phyloP scores from a whole-genome alignment of 2,329 filamentous ascomycete species.

The Botrytis paeoniae region DNA sequence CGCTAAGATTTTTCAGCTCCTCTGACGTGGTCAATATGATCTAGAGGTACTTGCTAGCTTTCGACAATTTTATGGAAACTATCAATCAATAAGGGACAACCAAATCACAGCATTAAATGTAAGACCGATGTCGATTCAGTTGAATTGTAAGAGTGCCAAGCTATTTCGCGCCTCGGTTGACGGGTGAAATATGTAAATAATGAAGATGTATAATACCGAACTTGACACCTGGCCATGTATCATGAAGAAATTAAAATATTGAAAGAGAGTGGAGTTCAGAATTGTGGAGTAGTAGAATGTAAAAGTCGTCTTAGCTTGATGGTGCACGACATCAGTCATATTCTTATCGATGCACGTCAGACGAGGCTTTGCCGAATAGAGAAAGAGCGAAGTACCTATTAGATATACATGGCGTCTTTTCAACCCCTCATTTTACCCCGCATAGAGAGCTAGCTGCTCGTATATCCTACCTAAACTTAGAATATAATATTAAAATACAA shows the following conservation, averaged over 20 bases:
- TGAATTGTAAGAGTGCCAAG: not conserved
- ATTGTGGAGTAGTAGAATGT: not conserved
- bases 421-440: constrained; percentile 1
- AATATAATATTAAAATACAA: not conserved
- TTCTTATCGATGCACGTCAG: not conserved
- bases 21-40: not conserved
- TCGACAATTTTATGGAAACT: not conserved
- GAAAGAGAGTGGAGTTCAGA: not conserved
- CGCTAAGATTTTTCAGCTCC: not conserved
- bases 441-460: not conserved
- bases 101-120: too few relatives aligned
- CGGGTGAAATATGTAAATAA: not conserved
- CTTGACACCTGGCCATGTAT: not conserved
- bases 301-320: not conserved
- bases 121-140: not conserved
- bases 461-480: not conserved
- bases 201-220: not conserved
- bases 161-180: not conserved
- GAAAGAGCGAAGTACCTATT: not conserved
- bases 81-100: not conserved
- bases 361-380: not conserved
- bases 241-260: not conserved
- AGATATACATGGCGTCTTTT: not conserved
- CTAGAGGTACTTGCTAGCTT: not conserved
- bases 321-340: not conserved